Percentiles rank a stretch among this genome's conserved stretches.
Evolutionary conservation across 2,329 filamentous ascomycete genomes (phyloP).

Genomic region (Fusarium circinatum): DNA sequence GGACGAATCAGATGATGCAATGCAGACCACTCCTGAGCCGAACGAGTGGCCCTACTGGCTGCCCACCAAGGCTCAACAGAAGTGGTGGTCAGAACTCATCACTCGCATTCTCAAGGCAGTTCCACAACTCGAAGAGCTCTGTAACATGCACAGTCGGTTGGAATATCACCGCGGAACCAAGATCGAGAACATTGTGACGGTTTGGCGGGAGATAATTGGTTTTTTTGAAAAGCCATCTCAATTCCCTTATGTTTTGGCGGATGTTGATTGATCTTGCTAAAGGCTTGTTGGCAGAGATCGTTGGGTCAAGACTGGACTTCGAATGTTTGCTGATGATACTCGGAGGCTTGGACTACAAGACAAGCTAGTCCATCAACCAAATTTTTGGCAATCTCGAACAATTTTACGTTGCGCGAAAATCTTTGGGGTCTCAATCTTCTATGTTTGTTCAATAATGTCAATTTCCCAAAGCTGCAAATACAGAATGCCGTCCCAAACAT

Average conservation of each 20-base stretch:
- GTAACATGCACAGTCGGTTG: rapidly evolving
- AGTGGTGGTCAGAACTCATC: not conserved
- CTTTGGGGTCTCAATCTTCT: rapidly evolving
- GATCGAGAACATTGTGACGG: not conserved
- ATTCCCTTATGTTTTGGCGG: not conserved
- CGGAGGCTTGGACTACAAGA: not conserved
- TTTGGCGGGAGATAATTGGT: too few relatives aligned
- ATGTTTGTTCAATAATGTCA: not conserved
- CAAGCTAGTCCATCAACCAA: not conserved
- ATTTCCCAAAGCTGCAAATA: not conserved
- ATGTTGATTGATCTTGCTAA: not conserved
- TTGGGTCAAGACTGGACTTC: not conserved
- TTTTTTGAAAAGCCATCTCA: too few relatives aligned
- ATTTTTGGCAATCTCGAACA: rapidly evolving
- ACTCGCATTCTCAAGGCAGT: not conserved
- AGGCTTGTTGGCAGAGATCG: rapidly evolving
- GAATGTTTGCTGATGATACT: not conserved
- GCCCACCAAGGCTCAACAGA: rapidly evolving
- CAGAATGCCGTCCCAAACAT: not conserved
- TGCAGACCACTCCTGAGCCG: not conserved
- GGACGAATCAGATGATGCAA: not conserved
- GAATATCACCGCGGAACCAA: not conserved
- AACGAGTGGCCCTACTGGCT: not conserved
- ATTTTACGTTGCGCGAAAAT: not conserved
- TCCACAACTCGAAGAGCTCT: not conserved